These are phyloP conservation scores for Erigeron canadensis DNA, from an alignment of 129 eudicot genomes.

Conservation along the genomic window DNA sequence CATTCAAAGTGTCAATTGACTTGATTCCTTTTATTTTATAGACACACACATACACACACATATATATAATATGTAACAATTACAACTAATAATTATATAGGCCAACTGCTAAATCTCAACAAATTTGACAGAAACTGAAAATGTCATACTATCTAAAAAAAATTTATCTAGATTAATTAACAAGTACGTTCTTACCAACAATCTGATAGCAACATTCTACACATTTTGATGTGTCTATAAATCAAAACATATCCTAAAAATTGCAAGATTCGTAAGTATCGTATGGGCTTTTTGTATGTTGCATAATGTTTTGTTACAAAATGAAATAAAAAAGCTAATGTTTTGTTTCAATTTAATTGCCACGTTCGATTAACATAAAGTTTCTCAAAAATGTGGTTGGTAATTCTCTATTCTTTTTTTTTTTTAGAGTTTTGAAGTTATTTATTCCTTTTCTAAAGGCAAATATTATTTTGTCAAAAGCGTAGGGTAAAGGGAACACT, in stretches of 20 bases:
- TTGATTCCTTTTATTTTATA: neutral
- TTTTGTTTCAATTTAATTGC: no score
- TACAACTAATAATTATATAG: neutral
- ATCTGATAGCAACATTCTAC: neutral
- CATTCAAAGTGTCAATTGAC: slow-evolving; percentile 28
- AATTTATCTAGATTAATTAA: neutral
- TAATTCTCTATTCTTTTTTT: no score
- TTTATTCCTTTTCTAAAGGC: no score
- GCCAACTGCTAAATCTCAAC: slow-evolving; percentile 19
- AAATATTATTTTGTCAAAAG: no score
- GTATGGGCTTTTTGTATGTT: neutral
- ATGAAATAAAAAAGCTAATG: neutral
- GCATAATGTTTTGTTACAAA: neutral
- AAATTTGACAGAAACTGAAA: slow-evolving; percentile 24
- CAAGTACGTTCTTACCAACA: slow-evolving; percentile 10
- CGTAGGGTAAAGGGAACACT: no score
- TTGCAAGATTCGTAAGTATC: neutral
- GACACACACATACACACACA: no score
- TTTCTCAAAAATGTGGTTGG: no score
- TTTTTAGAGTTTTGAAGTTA: no score
- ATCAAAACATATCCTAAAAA: neutral
- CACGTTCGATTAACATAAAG: no score
- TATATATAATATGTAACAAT: neutral
- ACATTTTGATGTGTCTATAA: neutral
- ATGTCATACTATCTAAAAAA: slow-evolving; percentile 17